These are phyloP conservation scores for Pleurotus eryngii DNA, from an alignment of 768 basidiomycete species.

Conservation along the genomic window DNA sequence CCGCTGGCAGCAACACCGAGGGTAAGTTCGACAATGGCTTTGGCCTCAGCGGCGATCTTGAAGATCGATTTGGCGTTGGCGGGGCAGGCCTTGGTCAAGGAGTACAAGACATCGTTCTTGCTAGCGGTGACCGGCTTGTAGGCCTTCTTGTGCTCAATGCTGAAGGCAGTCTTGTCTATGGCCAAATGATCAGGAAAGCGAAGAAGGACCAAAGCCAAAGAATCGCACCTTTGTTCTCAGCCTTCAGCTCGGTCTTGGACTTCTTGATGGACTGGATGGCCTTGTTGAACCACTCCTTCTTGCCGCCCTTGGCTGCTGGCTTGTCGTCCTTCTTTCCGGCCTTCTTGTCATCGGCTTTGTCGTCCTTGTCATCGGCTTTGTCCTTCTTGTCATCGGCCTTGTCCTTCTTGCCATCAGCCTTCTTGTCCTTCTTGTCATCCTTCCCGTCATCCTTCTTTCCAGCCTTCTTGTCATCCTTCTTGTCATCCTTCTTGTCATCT, in stretches of 20 bases:
- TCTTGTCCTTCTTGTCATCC: background rate
- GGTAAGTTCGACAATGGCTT: slow-evolving; percentile 21
- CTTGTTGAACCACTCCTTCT: background rate
- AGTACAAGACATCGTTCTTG: slow-evolving; percentile 5
- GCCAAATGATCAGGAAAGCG: background rate
- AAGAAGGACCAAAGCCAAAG: background rate
- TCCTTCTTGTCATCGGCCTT: background rate
- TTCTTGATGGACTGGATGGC: slow-evolving; percentile 5
- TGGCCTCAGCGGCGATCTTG: slow-evolving; percentile 14
- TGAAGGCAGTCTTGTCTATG: background rate
- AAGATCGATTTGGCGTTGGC: slow-evolving; percentile 9
- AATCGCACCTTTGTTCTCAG: background rate
- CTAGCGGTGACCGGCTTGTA: background rate
- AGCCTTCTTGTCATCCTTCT: background rate
- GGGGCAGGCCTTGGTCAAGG: slow-evolving; percentile 1
- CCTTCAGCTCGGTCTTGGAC: background rate
- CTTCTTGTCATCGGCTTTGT: background rate
- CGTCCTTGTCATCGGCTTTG: background rate
- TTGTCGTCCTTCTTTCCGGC: background rate
- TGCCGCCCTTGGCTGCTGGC: background rate
- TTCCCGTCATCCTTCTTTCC: background rate
- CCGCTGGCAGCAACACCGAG: slow-evolving; percentile 25
- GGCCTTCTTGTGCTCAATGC: slow-evolving; percentile 4
- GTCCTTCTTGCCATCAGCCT: background rate
- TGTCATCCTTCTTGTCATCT: background rate